These are phyloP conservation scores for Euptelea pleiosperma DNA, from an alignment of 164 flowering plant species.

Conservation along the genomic window DNA sequence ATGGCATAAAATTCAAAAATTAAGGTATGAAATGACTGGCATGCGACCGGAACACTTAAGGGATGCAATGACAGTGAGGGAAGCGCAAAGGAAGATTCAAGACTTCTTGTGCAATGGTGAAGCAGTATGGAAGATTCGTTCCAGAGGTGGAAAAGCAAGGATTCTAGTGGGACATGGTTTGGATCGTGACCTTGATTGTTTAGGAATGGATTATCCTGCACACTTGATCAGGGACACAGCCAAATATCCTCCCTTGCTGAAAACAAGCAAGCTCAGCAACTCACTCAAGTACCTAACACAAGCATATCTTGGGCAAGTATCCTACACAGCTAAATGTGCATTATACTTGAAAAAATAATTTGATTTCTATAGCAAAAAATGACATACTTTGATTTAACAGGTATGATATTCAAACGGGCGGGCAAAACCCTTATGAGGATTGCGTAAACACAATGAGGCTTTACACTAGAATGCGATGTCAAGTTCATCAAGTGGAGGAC, in stretches of 20 bases:
- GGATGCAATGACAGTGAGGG: slow-evolving; percentile 71
- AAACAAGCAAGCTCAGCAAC: slow-evolving; percentile 95
- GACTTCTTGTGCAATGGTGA: slow-evolving; percentile 87
- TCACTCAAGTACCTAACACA: slow-evolving; percentile 81
- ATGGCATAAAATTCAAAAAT: too few relatives aligned
- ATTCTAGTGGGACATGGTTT: slow-evolving; percentile 89
- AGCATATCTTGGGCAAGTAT: slow-evolving; percentile 71
- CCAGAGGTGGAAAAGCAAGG: slow-evolving; percentile 68
- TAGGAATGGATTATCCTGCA: slow-evolving; percentile 71
- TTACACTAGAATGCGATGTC: slow-evolving; percentile 72
- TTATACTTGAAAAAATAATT: too few relatives aligned
- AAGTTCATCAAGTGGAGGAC: slow-evolving; percentile 49
- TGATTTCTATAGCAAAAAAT: neutral
- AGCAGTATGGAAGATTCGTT: slow-evolving; percentile 73
- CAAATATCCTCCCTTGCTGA: slow-evolving; percentile 88
- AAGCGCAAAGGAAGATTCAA: slow-evolving; percentile 67
- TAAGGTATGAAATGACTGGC: slow-evolving; percentile 81
- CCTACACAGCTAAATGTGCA: too few relatives aligned
- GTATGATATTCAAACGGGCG: slow-evolving; percentile 75
- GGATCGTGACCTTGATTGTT: slow-evolving; percentile 73
- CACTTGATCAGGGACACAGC: slow-evolving; percentile 80
- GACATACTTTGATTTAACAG: slow-evolving; percentile 23
- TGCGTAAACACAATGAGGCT: slow-evolving; percentile 86
- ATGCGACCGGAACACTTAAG: slow-evolving; percentile 64
- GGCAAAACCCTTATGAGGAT: slow-evolving; percentile 89